Evolutionary conservation across 2,329 filamentous ascomycete species (phyloP), one percentile per base, ranked within the genome.

Genomic region (Diaporthe eres): DNA sequence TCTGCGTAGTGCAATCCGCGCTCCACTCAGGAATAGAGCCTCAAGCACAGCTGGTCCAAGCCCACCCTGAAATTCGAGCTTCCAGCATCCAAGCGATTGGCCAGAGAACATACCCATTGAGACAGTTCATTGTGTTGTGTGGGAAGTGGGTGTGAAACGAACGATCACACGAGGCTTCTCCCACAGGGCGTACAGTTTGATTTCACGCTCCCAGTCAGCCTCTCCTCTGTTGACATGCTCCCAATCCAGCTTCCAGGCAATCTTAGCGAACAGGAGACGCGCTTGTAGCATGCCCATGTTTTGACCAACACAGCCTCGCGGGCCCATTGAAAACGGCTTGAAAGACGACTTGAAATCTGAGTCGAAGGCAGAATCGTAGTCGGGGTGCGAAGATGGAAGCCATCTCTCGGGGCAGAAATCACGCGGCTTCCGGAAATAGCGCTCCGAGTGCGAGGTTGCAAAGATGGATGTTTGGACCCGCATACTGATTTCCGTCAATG

Each of bases 391-490:
- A 57, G 28, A 4, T 31, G 53, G 53, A 10, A 57, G 53, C 53
- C 53, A 57, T 57, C 53, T 57, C 53, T 57, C 28, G 15, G 53
- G 53, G 28, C 28, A 57, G 53, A 57, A 57, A 22, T 57, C 28
- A 12, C 53, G 53, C 6, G 53, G 53, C 13, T 8, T 13, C 15
- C 53, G 53, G 28, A 57, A 57, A 2, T 57, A 57, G 28, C 53
- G 53, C 53, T 57, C 53, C 28, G 53, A 57, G 53, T 57, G 53
- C 5, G 53, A 57, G 5, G 53, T 57, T 17, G 53, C 53, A 13
- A 57, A 57, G 28, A 57, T 57, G 53, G 53, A 57, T 57, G 53
- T 57, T 34, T 57, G 53, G 53, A 57, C 53, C 28, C 53, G 53
- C 53, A 57, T 57, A 22, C 53, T 57, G 22, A 1, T 57, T 57